These are phyloP conservation scores for Parascedosporium putredinis DNA, from an alignment of 2,329 filamentous ascomycete species.

Conservation along the genomic window DNA sequence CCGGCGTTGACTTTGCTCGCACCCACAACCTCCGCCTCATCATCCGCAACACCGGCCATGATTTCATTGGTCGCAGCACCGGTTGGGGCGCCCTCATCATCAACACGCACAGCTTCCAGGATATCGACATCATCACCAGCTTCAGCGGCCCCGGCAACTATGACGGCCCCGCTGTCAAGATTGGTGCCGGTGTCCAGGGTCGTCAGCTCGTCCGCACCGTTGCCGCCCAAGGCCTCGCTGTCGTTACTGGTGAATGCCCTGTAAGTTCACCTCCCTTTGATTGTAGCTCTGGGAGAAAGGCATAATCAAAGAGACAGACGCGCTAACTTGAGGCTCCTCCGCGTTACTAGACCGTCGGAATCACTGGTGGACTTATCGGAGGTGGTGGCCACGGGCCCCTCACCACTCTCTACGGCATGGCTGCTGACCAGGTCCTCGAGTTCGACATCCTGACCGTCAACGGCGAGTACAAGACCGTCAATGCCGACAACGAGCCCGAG, in stretches of 20 bases:
- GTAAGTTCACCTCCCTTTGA: background rate
- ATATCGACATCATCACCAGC: slow-evolving; percentile 29
- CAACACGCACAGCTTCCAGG: slow-evolving; percentile 46
- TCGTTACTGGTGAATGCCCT: slow-evolving; percentile 41
- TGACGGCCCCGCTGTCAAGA: slow-evolving; percentile 35
- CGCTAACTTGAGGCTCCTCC: background rate
- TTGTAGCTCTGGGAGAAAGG: too few species aligned
- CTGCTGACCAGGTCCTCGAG: slow-evolving; percentile 37
- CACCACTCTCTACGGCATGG: slow-evolving; percentile 29
- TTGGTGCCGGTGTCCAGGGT: slow-evolving; percentile 42
- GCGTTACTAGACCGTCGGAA: slow-evolving; percentile 37
- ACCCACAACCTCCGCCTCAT: slow-evolving; percentile 39
- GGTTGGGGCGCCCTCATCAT: slow-evolving; percentile 48
- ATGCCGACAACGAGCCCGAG: slow-evolving; percentile 33
- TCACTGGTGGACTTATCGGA: slow-evolving; percentile 50
- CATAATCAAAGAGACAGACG: too few species aligned
- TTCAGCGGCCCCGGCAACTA: slow-evolving; percentile 34
- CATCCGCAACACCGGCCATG: slow-evolving; percentile 48
- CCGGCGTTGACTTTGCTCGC: slow-evolving; percentile 20
- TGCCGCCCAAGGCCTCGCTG: slow-evolving; percentile 28
- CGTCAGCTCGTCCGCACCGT: slow-evolving; percentile 31
- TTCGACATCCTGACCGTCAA: slow-evolving; percentile 33
- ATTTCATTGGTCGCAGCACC: slow-evolving; percentile 48
- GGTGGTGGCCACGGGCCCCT: slow-evolving; percentile 46
- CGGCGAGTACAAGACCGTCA: slow-evolving; percentile 33